Evolutionary conservation across 2,329 filamentous ascomycete species (phyloP), one percentile per base, ranked within the genome.

Genomic region (Sphaerulina musiva): DNA sequence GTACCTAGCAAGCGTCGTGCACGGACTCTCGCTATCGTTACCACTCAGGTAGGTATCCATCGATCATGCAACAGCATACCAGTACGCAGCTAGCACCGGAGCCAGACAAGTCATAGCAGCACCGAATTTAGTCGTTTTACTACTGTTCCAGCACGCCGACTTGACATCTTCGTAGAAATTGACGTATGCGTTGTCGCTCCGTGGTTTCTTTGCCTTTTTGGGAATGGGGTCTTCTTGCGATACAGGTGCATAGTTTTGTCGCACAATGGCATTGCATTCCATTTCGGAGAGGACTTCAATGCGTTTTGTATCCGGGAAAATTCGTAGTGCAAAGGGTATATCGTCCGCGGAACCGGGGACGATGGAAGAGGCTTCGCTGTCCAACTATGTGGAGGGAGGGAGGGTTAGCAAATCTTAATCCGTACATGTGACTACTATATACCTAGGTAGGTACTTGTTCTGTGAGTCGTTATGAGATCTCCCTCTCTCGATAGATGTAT

Each of bases 381-480:
- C 51, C 32, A 57, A 23, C 52, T 54, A 38, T 6, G 20, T 20
- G 20, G 20, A 20, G 20, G 20, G 45, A 10, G 49, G 20, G 12
- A 20, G 34, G 20, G 34, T 26, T 10, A 45, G 31, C 20, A 6
- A 34, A 54, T 36, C 31, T 23, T 12, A 6, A 23, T 6, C 26
- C 26, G 26, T 29, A 20, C 20, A 20, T 20, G 20, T 20, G 2
- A 2, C 20, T 20, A 20, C 20, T 20, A 20, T 20, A 2, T 20
- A n/a, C n/a, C n/a, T n/a, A 17, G 14, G 14, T 17, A 20, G 20
- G 20, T 20, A 20, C 20, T 20, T 20, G 20, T 20, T 2, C 20
- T 20, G 20, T 20, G 20, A 20, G 20, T 20, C 20, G 20, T 20
- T 2, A 20, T 20, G 20, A 20, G 2, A 2, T 20, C 20, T 20